phyloP scores from a whole-genome alignment of 2,329 filamentous ascomycete species.

The Nemania abortiva region DNA sequence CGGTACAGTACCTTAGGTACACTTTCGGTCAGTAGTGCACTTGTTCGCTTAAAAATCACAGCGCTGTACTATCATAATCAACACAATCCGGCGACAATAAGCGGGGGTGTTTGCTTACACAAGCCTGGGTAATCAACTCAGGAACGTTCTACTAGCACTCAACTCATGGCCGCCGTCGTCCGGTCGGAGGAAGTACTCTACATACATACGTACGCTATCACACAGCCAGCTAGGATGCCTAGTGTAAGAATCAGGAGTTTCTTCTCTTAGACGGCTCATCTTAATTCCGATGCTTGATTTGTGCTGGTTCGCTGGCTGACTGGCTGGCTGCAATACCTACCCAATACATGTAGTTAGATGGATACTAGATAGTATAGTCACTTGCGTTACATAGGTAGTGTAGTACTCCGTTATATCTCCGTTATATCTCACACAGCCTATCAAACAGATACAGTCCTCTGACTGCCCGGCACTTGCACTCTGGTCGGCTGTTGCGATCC shows the following conservation, averaged over 20 bases:
- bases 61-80: constrained; percentile 7
- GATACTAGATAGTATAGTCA: background rate
- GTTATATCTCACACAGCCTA: constrained; percentile 19
- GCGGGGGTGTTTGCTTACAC: constrained; percentile 45
- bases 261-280: constrained; percentile 9
- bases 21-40: background rate
- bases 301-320: background rate
- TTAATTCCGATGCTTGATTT: constrained; percentile 20
- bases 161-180: background rate
- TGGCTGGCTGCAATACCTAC: background rate
- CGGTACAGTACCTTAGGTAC: background rate
- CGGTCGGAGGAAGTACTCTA: background rate
- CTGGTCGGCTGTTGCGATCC: constrained; percentile 31
- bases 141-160: background rate
- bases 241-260: too few species aligned
- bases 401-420: background rate
- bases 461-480: constrained; percentile 30
- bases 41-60: constrained; percentile 24
- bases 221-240: too few species aligned
- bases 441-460: background rate
- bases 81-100: background rate
- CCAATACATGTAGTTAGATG: background rate
- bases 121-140: constrained; percentile 46
- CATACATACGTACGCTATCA: background rate
- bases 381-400: background rate